A percentile compares a stretch with the other conserved stretches of the same genome.
phyloP scores from a whole-genome alignment of 352 stramenopile genomes.

The Globisporangium sylvaticum region DNA sequence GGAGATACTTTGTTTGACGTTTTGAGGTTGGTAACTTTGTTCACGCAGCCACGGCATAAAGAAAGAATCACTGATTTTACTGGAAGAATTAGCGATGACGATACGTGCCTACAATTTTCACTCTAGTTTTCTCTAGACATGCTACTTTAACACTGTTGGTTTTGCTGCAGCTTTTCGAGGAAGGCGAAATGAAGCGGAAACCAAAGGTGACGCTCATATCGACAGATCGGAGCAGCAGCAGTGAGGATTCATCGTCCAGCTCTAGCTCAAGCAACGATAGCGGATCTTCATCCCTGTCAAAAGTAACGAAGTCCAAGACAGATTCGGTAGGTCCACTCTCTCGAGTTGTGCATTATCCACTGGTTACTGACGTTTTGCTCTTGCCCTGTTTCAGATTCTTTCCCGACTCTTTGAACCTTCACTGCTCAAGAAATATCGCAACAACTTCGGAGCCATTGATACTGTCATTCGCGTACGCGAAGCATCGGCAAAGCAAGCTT shows the following conservation, averaged over 20 bases:
- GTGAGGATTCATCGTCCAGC: conserved; percentile 19
- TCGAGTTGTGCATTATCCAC: background rate
- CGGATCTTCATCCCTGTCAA: background rate
- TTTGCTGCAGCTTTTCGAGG: conserved; percentile 49
- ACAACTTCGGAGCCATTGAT: conserved; percentile 39
- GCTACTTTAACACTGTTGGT: background rate
- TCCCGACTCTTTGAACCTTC: conserved; percentile 34
- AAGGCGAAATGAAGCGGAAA: conserved; percentile 45
- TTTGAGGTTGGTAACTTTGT: background rate
- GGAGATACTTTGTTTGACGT: background rate
- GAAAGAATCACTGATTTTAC: conserved; percentile 45
- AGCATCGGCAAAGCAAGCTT: conserved; percentile 37
- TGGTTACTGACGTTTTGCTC: background rate
- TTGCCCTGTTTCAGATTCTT: conserved; percentile 21
- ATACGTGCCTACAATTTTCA: conserved; percentile 16
- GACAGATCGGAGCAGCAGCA: conserved; percentile 17
- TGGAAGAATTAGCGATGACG: conserved; percentile 67
- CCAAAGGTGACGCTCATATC: conserved; percentile 29
- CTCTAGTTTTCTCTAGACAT: background rate
- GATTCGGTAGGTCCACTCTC: conserved; percentile 3
- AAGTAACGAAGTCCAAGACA: background rate
- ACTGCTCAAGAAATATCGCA: conserved; percentile 29
- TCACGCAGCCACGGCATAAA: conserved; percentile 19
- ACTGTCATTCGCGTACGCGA: conserved; percentile 47
- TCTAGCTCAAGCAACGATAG: conserved; percentile 15